Evolutionary conservation across 2,329 filamentous ascomycete genomes (phyloP), one percentile per base, ranked within the genome.

Genomic region (Acarospora socialis): DNA sequence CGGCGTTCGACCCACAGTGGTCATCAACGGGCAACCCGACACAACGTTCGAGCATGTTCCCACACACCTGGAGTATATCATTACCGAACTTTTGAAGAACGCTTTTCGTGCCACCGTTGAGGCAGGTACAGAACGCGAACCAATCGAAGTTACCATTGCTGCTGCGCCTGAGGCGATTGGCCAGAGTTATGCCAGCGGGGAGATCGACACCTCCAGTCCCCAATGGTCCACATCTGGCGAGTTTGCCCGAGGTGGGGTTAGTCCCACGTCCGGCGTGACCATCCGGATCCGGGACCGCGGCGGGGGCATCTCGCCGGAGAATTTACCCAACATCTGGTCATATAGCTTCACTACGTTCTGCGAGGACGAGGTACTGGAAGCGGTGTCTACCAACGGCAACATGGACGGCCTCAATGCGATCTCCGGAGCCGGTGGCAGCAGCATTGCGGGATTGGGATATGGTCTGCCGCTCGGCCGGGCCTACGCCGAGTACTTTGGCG

Each of bases 401-500:
- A 65, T 73, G 49, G 75, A 81, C 47, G 81, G 79, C 0, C 58
- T 94, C 39, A 79, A 77, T 46, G 74, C 77, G 4, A 77, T 94
- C 29, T 77, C 80, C 1, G 77, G 74, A 33, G 73, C 70, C 0
- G 80, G 81, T 31, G 69, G 72, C 1, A 86, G 79, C 50, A 87
- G 81, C 26, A 92, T 98, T 37, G 90, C 90, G 0, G 90, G 90
- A 0, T 57, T 98, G 29, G 90, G 90, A 1, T 98, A 98, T 52
- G 90, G 90, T 0, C 53, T 98, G 40, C 90, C 90, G 1, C 58
- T 98, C 14, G 84, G 84, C 32, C 69, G 90, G 39, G 87, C 90
- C 0, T 98, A 98, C 50, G 90, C 90, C 1, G 87, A 98, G 60
- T 98, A 95, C 48, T 98, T 98, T 62, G 90, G 90, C 2, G 90